Evolutionary conservation across 2,329 filamentous ascomycete genomes (phyloP).

Genomic region (Fusarium paranaense): DNA sequence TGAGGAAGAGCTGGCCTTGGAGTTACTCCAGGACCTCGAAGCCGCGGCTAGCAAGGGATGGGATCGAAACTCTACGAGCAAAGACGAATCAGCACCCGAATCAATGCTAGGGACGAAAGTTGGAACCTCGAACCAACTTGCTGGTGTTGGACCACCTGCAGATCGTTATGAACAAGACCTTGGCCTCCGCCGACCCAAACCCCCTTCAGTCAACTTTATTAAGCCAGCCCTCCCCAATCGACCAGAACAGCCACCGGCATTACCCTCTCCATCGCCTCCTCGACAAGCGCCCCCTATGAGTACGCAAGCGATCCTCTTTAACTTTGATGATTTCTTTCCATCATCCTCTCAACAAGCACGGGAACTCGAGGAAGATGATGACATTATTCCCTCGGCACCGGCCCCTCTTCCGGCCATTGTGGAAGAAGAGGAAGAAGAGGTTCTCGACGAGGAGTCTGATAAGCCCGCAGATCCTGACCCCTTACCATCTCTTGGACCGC

Average conservation of each 20-base stretch:
- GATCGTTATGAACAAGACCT: conserved; percentile 36
- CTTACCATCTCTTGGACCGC: conserved; percentile 20
- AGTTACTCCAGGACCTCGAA: conserved; percentile 40
- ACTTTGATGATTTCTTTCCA: conserved; percentile 66
- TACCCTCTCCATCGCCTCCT: conserved; percentile 25
- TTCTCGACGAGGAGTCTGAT: conserved; percentile 21
- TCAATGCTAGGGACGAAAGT: neutral
- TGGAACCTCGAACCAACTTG: neutral
- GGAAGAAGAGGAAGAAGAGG: conserved; percentile 21
- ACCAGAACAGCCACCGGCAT: conserved; percentile 11
- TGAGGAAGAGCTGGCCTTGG: conserved; percentile 43
- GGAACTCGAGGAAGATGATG: conserved; percentile 59
- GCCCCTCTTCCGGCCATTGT: conserved; percentile 16
- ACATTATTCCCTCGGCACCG: conserved; percentile 7
- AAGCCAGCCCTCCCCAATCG: conserved; percentile 7
- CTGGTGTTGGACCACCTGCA: neutral
- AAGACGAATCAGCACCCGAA: neutral
- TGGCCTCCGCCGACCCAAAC: conserved; percentile 24
- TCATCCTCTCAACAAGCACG: conserved; percentile 66
- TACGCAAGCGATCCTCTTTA: conserved; percentile 65
- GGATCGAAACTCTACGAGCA: neutral
- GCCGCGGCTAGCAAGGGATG: conserved; percentile 18
- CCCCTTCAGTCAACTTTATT: neutral
- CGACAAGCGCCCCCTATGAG: conserved; percentile 51
- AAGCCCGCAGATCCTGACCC: conserved; percentile 20